A percentile compares a stretch with the other conserved stretches of the same genome.
Evolutionary conservation across 352 stramenopile genomes (phyloP).

Genomic region (Globisporangium polare): DNA sequence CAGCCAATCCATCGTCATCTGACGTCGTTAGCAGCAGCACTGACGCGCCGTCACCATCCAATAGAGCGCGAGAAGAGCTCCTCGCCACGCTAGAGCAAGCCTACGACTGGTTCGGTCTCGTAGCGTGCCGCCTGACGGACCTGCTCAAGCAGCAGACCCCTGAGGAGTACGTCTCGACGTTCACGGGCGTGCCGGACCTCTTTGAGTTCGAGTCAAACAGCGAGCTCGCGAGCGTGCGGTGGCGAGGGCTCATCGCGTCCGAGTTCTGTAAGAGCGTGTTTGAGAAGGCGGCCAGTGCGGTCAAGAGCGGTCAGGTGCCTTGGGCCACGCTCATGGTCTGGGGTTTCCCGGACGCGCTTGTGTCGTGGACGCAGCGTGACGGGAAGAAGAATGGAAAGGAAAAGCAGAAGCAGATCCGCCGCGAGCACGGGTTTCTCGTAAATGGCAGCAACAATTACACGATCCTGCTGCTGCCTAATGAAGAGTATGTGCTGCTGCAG

Average conservation of each 20-base stretch:
- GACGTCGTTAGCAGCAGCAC: not conserved
- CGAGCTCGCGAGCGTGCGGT: slow-evolving; percentile 55
- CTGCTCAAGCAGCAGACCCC: slow-evolving; percentile 44
- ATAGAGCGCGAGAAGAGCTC: slow-evolving; percentile 16
- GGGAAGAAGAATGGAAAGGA: slow-evolving; percentile 7
- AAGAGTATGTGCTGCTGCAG: slow-evolving; percentile 74
- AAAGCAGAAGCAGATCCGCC: slow-evolving; percentile 10
- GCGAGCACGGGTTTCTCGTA: slow-evolving; percentile 72
- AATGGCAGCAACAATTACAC: slow-evolving; percentile 81
- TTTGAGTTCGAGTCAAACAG: slow-evolving; percentile 31
- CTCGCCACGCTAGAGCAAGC: slow-evolving; percentile 39
- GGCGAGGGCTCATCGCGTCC: slow-evolving; percentile 64
- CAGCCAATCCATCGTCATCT: slow-evolving; percentile 8
- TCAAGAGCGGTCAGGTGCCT: slow-evolving; percentile 44
- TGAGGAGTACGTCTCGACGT: slow-evolving; percentile 81
- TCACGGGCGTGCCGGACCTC: slow-evolving; percentile 35
- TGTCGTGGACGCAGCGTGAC: slow-evolving; percentile 57
- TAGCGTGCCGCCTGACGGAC: slow-evolving; percentile 55
- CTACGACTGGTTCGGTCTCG: slow-evolving; percentile 77
- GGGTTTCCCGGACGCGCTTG: slow-evolving; percentile 70
- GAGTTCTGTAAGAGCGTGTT: slow-evolving; percentile 51
- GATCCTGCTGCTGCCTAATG: slow-evolving; percentile 58
- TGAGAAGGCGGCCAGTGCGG: slow-evolving; percentile 40
- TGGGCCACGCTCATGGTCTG: slow-evolving; percentile 78
- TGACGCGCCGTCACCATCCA: not conserved